A percentile compares a stretch with the other conserved stretches of the same genome.
Conservation (phyloP, 2,329 filamentous ascomycete species). For the Sporothrix dimorphospora region DNA sequence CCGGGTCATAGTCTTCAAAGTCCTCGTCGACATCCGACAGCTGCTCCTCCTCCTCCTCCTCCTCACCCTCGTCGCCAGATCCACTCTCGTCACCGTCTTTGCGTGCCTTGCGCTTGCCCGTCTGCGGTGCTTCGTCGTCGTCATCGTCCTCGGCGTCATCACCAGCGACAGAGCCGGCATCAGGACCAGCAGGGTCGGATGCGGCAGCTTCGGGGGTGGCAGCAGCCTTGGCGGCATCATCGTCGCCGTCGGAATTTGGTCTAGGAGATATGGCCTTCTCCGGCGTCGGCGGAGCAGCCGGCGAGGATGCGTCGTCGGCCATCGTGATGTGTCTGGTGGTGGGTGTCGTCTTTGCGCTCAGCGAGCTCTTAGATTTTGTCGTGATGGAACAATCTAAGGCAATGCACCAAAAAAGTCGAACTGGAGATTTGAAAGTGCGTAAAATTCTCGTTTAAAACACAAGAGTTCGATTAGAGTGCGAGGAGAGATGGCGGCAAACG, state of each 20-base stretch:
- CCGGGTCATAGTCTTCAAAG: conserved; percentile 70
- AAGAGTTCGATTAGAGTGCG: background rate
- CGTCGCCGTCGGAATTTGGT: conserved; percentile 33
- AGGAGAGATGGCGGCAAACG: background rate
- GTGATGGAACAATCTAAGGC: background rate
- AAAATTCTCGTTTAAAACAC: background rate
- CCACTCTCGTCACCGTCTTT: conserved; percentile 34
- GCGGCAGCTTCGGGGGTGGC: conserved; percentile 11
- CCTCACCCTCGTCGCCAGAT: conserved; percentile 43
- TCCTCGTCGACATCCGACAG: conserved; percentile 72
- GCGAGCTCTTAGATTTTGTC: background rate
- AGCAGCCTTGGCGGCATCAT: conserved; percentile 3
- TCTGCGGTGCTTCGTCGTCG: conserved; percentile 41
- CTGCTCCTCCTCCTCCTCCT: conserved; percentile 61
- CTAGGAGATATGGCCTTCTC: conserved; percentile 10
- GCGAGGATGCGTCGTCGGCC: conserved; percentile 22
- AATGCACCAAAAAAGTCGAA: background rate
- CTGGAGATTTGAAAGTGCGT: background rate
- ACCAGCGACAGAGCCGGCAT: conserved; percentile 41
- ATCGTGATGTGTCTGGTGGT: background rate
- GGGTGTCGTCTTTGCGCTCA: no score
- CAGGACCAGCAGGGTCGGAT: conserved; percentile 1
- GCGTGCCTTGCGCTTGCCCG: background rate
- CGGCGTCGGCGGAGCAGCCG: background rate
- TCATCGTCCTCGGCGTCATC: conserved; percentile 38